A percentile compares a stretch with the other conserved stretches of the same genome.
Evolutionary conservation across 768 basidiomycete genomes (phyloP).

Genomic region (Amanita phalloides): DNA sequence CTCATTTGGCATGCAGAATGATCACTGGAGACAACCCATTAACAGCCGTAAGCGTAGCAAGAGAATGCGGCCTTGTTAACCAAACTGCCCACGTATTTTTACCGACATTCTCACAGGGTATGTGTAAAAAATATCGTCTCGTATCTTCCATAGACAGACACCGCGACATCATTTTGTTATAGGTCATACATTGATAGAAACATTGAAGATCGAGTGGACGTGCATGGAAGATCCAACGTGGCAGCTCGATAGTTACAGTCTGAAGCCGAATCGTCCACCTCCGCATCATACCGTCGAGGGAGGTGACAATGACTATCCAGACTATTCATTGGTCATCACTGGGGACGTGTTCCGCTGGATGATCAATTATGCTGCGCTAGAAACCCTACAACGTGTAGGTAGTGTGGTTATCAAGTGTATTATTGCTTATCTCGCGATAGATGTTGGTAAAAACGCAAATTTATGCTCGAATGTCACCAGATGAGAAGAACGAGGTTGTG

Average conservation of each 20-base stretch:
- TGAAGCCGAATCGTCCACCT: slow-evolving; percentile 69
- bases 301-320: slow-evolving; percentile 67
- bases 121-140: slow-evolving; percentile 1
- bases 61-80: slow-evolving; percentile 85
- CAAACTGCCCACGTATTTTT: slow-evolving; percentile 85
- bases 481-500: slow-evolving; percentile 98
- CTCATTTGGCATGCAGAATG: slow-evolving; percentile 93
- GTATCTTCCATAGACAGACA: neutral
- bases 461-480: slow-evolving; percentile 98
- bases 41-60: slow-evolving; percentile 93
- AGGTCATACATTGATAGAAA: slow-evolving; percentile 44
- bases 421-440: slow-evolving; percentile 26
- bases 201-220: slow-evolving; percentile 76
- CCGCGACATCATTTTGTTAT: slow-evolving; percentile 1
- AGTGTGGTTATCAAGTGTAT: neutral
- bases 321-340: slow-evolving; percentile 86
- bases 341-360: slow-evolving; percentile 99
- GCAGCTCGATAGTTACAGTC: slow-evolving; percentile 81
- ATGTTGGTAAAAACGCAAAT: slow-evolving; percentile 97
- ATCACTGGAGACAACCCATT: slow-evolving; percentile 97
- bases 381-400: slow-evolving; percentile 86
- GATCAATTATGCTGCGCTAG: slow-evolving; percentile 87
- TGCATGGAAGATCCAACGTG: slow-evolving; percentile 82
- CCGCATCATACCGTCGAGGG: slow-evolving; percentile 61
- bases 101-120: slow-evolving; percentile 71